Evolutionary conservation across 352 stramenopile genomes (phyloP).

Genomic region (Chrysophaeum taylorii): DNA sequence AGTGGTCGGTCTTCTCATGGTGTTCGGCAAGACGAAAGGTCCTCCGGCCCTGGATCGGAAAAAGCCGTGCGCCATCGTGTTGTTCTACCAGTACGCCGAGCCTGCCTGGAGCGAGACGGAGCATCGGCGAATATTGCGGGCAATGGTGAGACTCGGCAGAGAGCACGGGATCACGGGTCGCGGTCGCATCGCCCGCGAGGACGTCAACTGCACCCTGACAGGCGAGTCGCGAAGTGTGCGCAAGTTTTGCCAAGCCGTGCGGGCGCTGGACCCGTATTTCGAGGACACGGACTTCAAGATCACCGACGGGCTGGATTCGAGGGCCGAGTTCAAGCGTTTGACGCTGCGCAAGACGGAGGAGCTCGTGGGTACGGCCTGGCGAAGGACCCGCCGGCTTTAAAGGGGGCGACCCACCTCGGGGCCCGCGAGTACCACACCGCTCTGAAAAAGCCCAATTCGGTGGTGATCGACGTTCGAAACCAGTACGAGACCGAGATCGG

Average conservation of each 20-base stretch:
- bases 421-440: slow-evolving; percentile 55
- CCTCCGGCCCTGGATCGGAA: too few relatives aligned
- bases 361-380: slow-evolving; percentile 9
- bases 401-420: slow-evolving; percentile 40
- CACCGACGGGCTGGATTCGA: slow-evolving; percentile 46
- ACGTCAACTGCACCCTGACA: slow-evolving; percentile 59
- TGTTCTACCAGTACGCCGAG: slow-evolving; percentile 68
- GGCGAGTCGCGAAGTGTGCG: slow-evolving; percentile 5
- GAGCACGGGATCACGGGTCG: slow-evolving; percentile 44
- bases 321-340: slow-evolving; percentile 38
- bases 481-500: slow-evolving; percentile 67
- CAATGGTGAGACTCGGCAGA: too few relatives aligned
- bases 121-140: too few relatives aligned
- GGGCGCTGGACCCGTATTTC: slow-evolving; percentile 47
- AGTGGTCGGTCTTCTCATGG: too few relatives aligned
- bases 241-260: slow-evolving; percentile 26
- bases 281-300: slow-evolving; percentile 57
- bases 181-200: slow-evolving; percentile 51
- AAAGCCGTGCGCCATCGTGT: too few relatives aligned
- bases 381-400: neutral
- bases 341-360: slow-evolving; percentile 11
- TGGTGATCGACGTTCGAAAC: slow-evolving; percentile 70
- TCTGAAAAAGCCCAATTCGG: slow-evolving; percentile 39
- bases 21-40: too few relatives aligned
- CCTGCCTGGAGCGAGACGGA: slow-evolving; percentile 42